Percentiles rank a stretch among this genome's conserved stretches.
Conservation (phyloP, 352 stramenopile genomes). For the Pythium diclinum region DNA sequence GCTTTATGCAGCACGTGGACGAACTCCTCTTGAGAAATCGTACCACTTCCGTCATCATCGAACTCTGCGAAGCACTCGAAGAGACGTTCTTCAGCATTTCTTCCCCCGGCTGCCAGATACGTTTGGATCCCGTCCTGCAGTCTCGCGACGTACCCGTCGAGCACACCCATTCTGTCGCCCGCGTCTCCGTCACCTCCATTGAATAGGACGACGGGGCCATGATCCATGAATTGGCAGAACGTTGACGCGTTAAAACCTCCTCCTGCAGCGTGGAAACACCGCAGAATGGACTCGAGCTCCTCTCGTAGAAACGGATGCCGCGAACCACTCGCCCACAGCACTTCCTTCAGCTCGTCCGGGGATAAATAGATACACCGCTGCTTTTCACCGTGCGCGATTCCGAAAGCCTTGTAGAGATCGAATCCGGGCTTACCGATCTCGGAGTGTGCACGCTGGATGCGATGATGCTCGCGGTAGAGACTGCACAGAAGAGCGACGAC, state of each 20-base stretch:
- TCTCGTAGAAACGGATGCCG: conserved; percentile 69
- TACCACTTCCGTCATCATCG: conserved; percentile 50
- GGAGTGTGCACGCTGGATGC: conserved; percentile 25
- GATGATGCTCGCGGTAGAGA: conserved; percentile 42
- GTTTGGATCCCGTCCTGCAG: conserved; percentile 54
- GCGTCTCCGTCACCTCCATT: conserved; percentile 23
- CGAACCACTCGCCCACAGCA: conserved; percentile 59
- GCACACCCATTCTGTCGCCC: conserved; percentile 17
- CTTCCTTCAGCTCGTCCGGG: conserved; percentile 65
- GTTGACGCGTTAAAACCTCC: conserved; percentile 47
- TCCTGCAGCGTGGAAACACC: conserved; percentile 43
- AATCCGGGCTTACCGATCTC: conserved; percentile 32
- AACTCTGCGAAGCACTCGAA: conserved; percentile 52
- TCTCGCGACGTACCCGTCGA: conserved; percentile 57
- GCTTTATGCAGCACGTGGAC: conserved; percentile 59
- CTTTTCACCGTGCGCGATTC: conserved; percentile 35
- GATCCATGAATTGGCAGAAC: conserved; percentile 55
- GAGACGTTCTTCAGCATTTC: conserved; percentile 45
- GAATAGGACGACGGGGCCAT: conserved; percentile 49
- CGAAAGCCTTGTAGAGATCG: conserved; percentile 47
- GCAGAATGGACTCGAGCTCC: conserved; percentile 55
- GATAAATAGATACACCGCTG: conserved; percentile 40
- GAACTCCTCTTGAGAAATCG: conserved; percentile 63
- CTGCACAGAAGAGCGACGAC: conserved; percentile 48
- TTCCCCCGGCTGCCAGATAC: conserved; percentile 49